A percentile compares a stretch with the other conserved stretches of the same genome.
phyloP scores from a whole-genome alignment of 2,329 filamentous ascomycete genomes.

The Xylariales sp. region DNA sequence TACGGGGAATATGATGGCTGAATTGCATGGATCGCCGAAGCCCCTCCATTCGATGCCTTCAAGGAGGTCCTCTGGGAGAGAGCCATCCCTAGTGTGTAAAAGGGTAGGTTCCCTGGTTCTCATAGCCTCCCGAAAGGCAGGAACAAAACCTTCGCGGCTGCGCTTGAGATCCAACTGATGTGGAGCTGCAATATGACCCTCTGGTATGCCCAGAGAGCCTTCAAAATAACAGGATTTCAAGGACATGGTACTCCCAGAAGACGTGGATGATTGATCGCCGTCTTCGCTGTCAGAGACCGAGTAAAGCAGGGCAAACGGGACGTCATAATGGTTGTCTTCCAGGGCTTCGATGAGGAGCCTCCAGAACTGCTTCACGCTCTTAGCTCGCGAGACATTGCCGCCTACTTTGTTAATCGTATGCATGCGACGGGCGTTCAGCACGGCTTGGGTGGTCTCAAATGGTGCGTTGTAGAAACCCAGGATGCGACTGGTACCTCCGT shows the following conservation, averaged over 20 bases:
- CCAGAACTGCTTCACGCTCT: slow-evolving; percentile 31
- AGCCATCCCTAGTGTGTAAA: slow-evolving; percentile 30
- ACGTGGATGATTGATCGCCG: slow-evolving; percentile 26
- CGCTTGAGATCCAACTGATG: slow-evolving; percentile 29
- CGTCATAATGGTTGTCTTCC: slow-evolving; percentile 28
- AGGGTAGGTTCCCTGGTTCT: slow-evolving; percentile 27
- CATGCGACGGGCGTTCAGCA: slow-evolving; percentile 27
- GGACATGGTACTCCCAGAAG: slow-evolving; percentile 30
- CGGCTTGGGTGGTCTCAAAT: slow-evolving; percentile 30
- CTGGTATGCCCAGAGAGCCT: slow-evolving; percentile 28
- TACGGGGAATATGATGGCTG: slow-evolving; percentile 58
- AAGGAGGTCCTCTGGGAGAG: slow-evolving; percentile 47
- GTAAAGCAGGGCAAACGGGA: slow-evolving; percentile 36
- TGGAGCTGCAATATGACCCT: slow-evolving; percentile 26
- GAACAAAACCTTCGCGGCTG: slow-evolving; percentile 28
- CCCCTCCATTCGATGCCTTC: slow-evolving; percentile 49
- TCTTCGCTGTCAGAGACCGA: slow-evolving; percentile 33
- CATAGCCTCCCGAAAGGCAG: slow-evolving; percentile 32
- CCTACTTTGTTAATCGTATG: slow-evolving; percentile 28
- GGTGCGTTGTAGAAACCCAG: slow-evolving; percentile 35
- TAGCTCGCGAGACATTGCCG: slow-evolving; percentile 23
- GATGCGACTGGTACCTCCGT: slow-evolving; percentile 28
- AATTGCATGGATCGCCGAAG: slow-evolving; percentile 49
- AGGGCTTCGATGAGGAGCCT: slow-evolving; percentile 25
- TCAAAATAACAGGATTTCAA: slow-evolving; percentile 30